phyloP scores from a whole-genome alignment of 2,329 filamentous ascomycete species.

The Aspergillus amoenus region DNA sequence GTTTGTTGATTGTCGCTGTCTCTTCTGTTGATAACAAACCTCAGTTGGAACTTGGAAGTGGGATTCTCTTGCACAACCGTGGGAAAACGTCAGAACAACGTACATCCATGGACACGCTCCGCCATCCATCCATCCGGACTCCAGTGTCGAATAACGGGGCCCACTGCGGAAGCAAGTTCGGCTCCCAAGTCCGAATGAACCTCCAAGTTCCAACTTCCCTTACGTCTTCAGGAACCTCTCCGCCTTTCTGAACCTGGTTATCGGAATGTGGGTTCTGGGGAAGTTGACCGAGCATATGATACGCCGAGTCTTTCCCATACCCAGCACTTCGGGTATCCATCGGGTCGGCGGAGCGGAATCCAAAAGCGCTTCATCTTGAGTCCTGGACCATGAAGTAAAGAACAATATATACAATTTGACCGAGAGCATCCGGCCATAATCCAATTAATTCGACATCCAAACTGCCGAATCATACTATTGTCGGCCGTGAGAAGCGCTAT shows the following conservation, averaged over 20 bases:
- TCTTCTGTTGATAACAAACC: neutral
- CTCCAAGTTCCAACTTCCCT: neutral
- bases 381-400: neutral
- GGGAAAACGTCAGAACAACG: neutral
- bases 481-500: too few species aligned
- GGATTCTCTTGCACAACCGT: neutral
- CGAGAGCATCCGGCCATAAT: too few species aligned
- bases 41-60: too few species aligned
- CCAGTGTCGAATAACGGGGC: neutral
- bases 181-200: too few species aligned
- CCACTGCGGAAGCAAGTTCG: neutral
- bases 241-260: neutral
- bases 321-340: neutral
- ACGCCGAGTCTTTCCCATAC: neutral
- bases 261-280: neutral
- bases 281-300: neutral
- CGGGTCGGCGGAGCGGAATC: conserved; percentile 1
- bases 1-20: neutral
- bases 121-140: conserved; percentile 5
- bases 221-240: neutral
- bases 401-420: too few species aligned
- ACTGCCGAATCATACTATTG: too few species aligned
- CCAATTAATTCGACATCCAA: too few species aligned
- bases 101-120: neutral
- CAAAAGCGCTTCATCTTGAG: neutral